These are phyloP conservation scores for Rhodosporidiobolus odoratus DNA, from an alignment of 768 basidiomycete species.

Conservation along the genomic window DNA sequence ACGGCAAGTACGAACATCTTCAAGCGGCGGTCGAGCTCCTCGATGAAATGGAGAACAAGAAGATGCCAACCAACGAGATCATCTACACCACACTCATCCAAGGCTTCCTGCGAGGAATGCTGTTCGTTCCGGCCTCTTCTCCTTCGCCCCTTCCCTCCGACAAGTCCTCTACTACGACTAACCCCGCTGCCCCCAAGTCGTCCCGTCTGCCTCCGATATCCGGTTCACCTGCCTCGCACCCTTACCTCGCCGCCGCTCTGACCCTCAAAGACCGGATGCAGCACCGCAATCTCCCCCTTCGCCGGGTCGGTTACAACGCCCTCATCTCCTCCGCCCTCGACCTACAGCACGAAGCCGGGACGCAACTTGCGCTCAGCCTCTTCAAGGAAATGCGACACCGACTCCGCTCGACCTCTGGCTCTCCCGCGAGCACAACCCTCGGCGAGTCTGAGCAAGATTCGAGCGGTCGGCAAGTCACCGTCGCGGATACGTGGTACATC, in stretches of 20 bases:
- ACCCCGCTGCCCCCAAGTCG: constrained; percentile 21
- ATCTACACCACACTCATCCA: constrained; percentile 78
- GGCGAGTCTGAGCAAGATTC: constrained; percentile 47
- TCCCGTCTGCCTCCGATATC: constrained; percentile 46
- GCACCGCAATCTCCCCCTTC: constrained; percentile 52
- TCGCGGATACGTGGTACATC: constrained; percentile 68
- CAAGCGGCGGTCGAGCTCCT: constrained; percentile 64
- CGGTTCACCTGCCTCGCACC: too few species aligned
- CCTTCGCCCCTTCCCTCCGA: not conserved
- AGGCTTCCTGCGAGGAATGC: constrained; percentile 60
- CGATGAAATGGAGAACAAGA: constrained; percentile 62
- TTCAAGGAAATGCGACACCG: constrained; percentile 38
- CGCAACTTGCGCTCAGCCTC: constrained; percentile 23
- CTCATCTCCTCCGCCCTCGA: constrained; percentile 65
- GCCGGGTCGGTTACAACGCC: constrained; percentile 67
- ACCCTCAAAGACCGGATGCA: constrained; percentile 31
- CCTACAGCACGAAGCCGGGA: constrained; percentile 45
- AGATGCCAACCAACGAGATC: constrained; percentile 60
- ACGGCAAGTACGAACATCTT: constrained; percentile 53
- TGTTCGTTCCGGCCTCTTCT: not conserved
- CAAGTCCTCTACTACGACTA: not conserved
- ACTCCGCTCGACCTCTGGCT: constrained; percentile 16
- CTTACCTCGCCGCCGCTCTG: constrained; percentile 58
- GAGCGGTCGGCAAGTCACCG: constrained; percentile 52
- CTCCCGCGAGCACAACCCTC: not conserved